Base-by-base conservation (phyloP, 768 basidiomycete genomes). In the Russula sp. region DNA sequence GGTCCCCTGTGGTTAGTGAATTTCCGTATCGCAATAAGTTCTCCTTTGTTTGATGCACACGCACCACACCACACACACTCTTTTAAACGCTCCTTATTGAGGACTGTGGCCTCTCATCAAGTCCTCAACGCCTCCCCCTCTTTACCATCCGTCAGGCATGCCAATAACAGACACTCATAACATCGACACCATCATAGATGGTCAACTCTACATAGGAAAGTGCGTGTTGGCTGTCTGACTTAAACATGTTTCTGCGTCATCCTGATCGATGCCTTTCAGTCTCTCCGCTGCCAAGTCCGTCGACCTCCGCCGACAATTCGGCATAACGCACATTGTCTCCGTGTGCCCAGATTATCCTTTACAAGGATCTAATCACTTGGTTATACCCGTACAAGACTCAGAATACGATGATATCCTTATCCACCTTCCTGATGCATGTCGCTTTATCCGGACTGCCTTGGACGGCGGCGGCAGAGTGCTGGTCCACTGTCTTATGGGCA, bases 251-350 rank as follows among this genome's bases (percentile, higher is more conserved):
- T 35, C 31, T 1, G 27, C 42, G 3, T 27, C 34, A n/a, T 52
- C 14, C 35, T 54, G 6, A 54, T 32, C 14, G 3, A 6, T 39
- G 37, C 50, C 22, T 55, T 11, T 9, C 59, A 68, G 67, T 57
- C 55, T 68, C 20, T 34, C 65, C 16, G 61, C 61, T 9, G 67
- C 65, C 37, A 66, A 56, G 32, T 63, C 55, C n/a, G 22, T 64
- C 27, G 59, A 63, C 13, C 49, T 58, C 20, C 67, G 61, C 37
- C 65, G 83, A 55, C 88, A 90, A 73, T 84, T 85, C 68, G 82
- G 83, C 63, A 87, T 92, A 64, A 89, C 88, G 6, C 90, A 92
- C 74, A 84, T 91, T 55, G 72, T 92, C 18, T 91, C 89, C 51
- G 88, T 90, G 58, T 91, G 90, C 70, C 73, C 76, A 40, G 90